Evolutionary conservation across 1,284 basidiomycete species (phyloP).

Genomic region (Lentinula novae-zelandiae): DNA sequence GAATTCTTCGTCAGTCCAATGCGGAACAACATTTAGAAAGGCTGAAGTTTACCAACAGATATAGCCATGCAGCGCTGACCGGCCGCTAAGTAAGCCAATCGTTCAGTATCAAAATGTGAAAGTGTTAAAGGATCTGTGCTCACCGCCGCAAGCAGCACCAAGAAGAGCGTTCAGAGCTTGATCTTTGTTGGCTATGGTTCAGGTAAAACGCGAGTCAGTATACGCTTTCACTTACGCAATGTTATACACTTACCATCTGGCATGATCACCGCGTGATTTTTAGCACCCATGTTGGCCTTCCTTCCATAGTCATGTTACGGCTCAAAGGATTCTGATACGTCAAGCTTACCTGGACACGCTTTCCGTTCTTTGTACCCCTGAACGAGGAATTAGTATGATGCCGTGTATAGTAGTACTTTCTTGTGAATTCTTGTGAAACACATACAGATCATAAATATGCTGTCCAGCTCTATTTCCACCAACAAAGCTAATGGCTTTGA

Average conservation of each 20-base stretch:
- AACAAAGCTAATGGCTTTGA: constrained; percentile 9
- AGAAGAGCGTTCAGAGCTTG: constrained; percentile 7
- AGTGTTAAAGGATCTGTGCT: background rate
- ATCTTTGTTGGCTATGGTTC: constrained; percentile 4
- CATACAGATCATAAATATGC: constrained; percentile 6
- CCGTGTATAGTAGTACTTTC: background rate
- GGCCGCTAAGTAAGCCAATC: background rate
- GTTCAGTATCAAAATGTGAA: too few relatives aligned
- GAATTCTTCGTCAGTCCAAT: background rate
- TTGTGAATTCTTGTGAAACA: background rate
- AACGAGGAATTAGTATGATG: background rate
- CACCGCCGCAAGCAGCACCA: constrained; percentile 8
- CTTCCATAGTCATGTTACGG: background rate
- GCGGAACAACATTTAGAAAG: background rate
- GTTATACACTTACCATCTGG: constrained; percentile 1
- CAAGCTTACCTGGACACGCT: constrained; percentile 7
- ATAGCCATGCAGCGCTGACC: constrained; percentile 10
- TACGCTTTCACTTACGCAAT: too few relatives aligned
- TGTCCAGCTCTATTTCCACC: constrained; percentile 9
- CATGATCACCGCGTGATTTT: constrained; percentile 9
- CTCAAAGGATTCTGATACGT: background rate
- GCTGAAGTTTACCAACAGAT: background rate
- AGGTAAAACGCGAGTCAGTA: background rate
- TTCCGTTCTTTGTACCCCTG: constrained; percentile 8
- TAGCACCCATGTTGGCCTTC: constrained; percentile 6